phyloP scores from a whole-genome alignment of 495 filamentous ascomycete species.

The Podospora comata region DNA sequence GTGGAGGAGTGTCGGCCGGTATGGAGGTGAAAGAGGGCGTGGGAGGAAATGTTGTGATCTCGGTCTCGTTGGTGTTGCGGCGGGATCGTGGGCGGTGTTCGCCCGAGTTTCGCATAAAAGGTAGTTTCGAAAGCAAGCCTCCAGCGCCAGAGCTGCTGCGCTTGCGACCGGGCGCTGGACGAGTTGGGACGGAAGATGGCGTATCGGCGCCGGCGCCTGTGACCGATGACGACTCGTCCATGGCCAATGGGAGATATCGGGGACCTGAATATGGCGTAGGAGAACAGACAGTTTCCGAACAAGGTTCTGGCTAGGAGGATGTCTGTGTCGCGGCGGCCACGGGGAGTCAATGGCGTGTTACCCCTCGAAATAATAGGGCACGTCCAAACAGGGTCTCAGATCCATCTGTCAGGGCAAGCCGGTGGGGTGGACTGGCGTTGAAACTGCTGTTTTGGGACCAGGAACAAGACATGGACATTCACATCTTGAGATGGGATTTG shows the following conservation, averaged over 20 bases:
- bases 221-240: constrained; percentile 24
- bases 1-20: constrained; percentile 17
- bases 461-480: not conserved
- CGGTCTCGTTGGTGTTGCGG: constrained; percentile 38
- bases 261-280: constrained; percentile 2
- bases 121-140: constrained; percentile 59
- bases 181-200: constrained; percentile 17
- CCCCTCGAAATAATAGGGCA: not conserved
- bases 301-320: constrained; percentile 11
- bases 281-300: not conserved
- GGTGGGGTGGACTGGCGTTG: not conserved
- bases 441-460: not conserved
- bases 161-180: constrained; percentile 27
- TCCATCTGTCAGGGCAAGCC: not conserved
- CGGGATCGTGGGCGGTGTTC: constrained; percentile 43
- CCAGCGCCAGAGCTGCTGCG: constrained; percentile 41
- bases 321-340: constrained; percentile 2
- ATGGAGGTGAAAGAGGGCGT: constrained; percentile 30
- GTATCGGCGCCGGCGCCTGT: constrained; percentile 20
- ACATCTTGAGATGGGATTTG: not conserved
- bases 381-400: not conserved
- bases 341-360: not conserved
- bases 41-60: constrained; percentile 24
- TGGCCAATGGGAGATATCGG: constrained; percentile 10
- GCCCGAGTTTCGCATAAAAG: constrained; percentile 56